Conservation (phyloP, 768 basidiomycete species). For the Calocybe gangraenosa region DNA sequence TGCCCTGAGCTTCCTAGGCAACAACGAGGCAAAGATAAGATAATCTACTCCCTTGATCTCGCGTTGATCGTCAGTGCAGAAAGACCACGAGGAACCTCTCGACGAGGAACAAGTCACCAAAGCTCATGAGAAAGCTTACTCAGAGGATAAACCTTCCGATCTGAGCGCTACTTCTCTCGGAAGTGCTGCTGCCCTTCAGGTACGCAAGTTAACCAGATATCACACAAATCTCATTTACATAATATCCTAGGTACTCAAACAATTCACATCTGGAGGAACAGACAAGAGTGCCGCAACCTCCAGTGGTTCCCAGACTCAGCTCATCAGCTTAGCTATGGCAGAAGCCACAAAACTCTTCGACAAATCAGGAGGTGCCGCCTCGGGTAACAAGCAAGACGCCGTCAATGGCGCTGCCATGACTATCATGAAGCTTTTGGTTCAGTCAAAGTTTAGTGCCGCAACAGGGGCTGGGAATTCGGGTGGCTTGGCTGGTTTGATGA, state of each 20-base stretch:
- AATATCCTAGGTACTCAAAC: constrained; percentile 51
- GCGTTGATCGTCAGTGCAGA: constrained; percentile 24
- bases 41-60: background rate
- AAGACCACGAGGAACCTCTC: constrained; percentile 52
- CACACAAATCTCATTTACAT: background rate
- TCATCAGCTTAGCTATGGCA: constrained; percentile 85
- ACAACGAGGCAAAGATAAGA: constrained; percentile 39
- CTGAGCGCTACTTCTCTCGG: constrained; percentile 64
- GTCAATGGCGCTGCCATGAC: constrained; percentile 85
- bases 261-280: constrained; percentile 56
- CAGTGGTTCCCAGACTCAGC: constrained; percentile 54
- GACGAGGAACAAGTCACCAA: constrained; percentile 61
- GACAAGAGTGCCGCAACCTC: constrained; percentile 35
- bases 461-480: constrained; percentile 67
- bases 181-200: constrained; percentile 76
- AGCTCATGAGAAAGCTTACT: constrained; percentile 63
- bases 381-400: constrained; percentile 76
- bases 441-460: constrained; percentile 53
- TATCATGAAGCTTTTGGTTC: constrained; percentile 77
- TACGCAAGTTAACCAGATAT: too few relatives aligned
- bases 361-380: constrained; percentile 55
- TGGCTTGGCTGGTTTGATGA: constrained; percentile 57
- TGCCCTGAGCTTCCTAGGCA: constrained; percentile 48
- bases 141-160: constrained; percentile 41
- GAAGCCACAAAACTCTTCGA: constrained; percentile 78